Evolutionary conservation across 1,139 yeast genomes (phyloP).

Genomic region (Martiniozyma asiatica): DNA sequence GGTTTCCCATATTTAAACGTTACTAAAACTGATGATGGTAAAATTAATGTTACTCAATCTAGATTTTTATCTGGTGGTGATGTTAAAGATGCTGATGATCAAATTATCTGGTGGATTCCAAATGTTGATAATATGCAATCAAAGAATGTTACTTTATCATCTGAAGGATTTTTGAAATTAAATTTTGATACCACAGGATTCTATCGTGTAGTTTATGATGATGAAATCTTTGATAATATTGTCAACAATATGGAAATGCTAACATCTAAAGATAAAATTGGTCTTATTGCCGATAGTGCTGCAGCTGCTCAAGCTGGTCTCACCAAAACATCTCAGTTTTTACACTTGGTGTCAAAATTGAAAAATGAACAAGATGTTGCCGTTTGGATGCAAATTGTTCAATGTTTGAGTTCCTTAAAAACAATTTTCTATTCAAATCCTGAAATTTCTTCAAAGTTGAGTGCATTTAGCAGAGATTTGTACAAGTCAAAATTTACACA

Average conservation of each 20-base stretch:
- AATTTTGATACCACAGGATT: slow-evolving; percentile 55
- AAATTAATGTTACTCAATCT: slow-evolving; percentile 34
- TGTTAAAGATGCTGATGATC: slow-evolving; percentile 27
- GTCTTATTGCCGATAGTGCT: slow-evolving; percentile 51
- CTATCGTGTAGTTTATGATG: slow-evolving; percentile 55
- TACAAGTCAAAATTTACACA: slow-evolving; percentile 25
- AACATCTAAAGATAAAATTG: slow-evolving; percentile 50
- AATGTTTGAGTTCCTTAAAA: slow-evolving; percentile 31
- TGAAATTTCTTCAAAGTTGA: slow-evolving; percentile 27
- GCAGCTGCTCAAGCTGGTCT: slow-evolving; percentile 54
- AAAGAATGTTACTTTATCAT: slow-evolving; percentile 10
- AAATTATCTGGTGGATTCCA: slow-evolving; percentile 59
- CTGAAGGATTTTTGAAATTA: slow-evolving; percentile 35
- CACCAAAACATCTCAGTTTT: slow-evolving; percentile 36
- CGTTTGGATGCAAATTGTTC: slow-evolving; percentile 55
- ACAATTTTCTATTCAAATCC: slow-evolving; percentile 39
- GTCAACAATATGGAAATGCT: slow-evolving; percentile 31
- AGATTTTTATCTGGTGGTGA: slow-evolving; percentile 48
- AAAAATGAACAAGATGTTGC: slow-evolving; percentile 36
- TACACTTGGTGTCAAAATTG: slow-evolving; percentile 32
- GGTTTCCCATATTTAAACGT: slow-evolving; percentile 41
- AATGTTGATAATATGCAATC: slow-evolving; percentile 24
- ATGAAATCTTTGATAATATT: slow-evolving; percentile 33
- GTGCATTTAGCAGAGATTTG: slow-evolving; percentile 29
- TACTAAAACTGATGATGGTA: slow-evolving; percentile 16